Evolutionary conservation across 179 eudicot genomes (phyloP).

Genomic region (Beta corolliflora): DNA sequence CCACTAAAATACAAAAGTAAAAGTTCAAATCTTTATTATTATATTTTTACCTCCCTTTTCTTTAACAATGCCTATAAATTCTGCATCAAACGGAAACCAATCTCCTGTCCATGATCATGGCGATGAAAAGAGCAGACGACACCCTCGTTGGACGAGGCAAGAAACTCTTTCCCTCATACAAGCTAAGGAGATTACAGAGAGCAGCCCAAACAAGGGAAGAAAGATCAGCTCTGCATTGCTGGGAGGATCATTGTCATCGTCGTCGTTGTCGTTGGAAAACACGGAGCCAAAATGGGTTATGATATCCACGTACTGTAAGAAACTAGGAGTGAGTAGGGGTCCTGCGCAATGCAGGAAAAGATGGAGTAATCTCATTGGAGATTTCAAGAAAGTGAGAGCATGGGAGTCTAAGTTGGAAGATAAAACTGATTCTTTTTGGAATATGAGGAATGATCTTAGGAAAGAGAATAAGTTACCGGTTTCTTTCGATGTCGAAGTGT

Average conservation of each 20-base stretch:
- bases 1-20: neutral
- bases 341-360: constrained; percentile 56
- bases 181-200: constrained; percentile 48
- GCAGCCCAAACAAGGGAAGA: constrained; percentile 35
- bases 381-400: constrained; percentile 44
- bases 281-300: constrained; percentile 52
- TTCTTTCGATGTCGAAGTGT: constrained; percentile 54
- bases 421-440: constrained; percentile 45
- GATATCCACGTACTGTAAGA: constrained; percentile 47
- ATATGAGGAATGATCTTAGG: constrained; percentile 54
- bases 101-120: neutral
- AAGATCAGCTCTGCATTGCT: constrained; percentile 24
- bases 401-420: constrained; percentile 44
- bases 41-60: neutral
- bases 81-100: constrained; percentile 14
- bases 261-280: constrained; percentile 20
- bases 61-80: neutral
- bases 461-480: constrained; percentile 50
- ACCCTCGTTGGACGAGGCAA: constrained; percentile 55
- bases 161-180: constrained; percentile 46
- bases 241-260: neutral
- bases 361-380: constrained; percentile 59
- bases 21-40: neutral
- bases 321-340: constrained; percentile 43
- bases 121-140: constrained; percentile 43